A percentile compares a stretch with the other conserved stretches of the same genome.
Conservation (phyloP, 331 rosid species). For the Saraca asoca region DNA sequence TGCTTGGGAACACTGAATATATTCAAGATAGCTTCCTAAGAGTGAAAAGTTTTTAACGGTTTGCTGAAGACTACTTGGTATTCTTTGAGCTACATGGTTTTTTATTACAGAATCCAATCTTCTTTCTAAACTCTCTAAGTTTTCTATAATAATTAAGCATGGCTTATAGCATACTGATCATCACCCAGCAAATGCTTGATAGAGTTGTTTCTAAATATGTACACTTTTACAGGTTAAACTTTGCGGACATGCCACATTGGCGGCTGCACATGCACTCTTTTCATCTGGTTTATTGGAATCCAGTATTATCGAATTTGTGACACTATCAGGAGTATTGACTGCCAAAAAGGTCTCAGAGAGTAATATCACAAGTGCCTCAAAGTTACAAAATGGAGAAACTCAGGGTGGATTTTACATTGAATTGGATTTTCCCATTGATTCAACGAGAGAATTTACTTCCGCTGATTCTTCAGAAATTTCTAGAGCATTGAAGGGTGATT, state of each 20-base stretch:
- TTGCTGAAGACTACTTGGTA: neutral
- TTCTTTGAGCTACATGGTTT: slow-evolving; percentile 1
- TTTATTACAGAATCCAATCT: neutral
- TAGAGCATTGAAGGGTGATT: slow-evolving; percentile 54
- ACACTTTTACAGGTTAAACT: slow-evolving; percentile 56
- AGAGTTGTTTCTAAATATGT: neutral
- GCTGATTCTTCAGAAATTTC: slow-evolving; percentile 50
- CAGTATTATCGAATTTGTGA: slow-evolving; percentile 55
- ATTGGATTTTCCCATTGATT: slow-evolving; percentile 60
- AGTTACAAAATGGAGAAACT: slow-evolving; percentile 43
- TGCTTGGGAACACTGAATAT: neutral
- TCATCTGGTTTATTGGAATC: slow-evolving; percentile 52
- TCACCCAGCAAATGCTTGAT: neutral
- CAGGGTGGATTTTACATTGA: slow-evolving; percentile 51
- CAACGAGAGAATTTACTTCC: slow-evolving; percentile 39
- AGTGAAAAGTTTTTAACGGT: neutral
- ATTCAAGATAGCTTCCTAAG: neutral
- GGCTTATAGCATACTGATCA: neutral
- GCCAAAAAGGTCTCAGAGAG: slow-evolving; percentile 46
- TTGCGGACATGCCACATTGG: slow-evolving; percentile 93
- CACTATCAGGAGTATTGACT: slow-evolving; percentile 68
- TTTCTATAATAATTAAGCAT: neutral
- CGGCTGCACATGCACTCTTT: slow-evolving; percentile 66
- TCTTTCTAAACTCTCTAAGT: neutral
- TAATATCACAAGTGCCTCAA: slow-evolving; percentile 13